These are phyloP conservation scores for Cutaneotrichosporon dermatis DNA, from an alignment of 1,284 basidiomycete genomes.

Conservation along the genomic window DNA sequence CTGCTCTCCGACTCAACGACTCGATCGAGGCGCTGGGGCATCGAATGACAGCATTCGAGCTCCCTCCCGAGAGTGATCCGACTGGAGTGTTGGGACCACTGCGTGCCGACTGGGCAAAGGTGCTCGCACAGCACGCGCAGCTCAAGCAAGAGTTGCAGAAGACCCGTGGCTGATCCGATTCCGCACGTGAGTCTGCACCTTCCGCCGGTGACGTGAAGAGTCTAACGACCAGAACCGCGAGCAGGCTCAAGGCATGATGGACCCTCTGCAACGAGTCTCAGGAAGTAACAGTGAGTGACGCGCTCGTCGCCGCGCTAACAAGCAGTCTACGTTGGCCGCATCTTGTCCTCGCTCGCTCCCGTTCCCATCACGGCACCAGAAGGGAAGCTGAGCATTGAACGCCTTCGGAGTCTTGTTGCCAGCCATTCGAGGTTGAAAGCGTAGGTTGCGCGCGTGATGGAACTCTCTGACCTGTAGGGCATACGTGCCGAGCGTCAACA, in stretches of 20 bases:
- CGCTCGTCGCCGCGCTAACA: not conserved
- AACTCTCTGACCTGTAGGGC: conserved; percentile 55
- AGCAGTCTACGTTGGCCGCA: conserved; percentile 33
- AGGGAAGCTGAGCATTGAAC: conserved; percentile 26
- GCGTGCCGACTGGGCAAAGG: conserved; percentile 65
- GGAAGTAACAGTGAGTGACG: conserved; percentile 29
- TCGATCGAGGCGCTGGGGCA: conserved; percentile 13
- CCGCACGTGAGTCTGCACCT: conserved; percentile 59
- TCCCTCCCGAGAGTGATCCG: not conserved
- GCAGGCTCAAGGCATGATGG: conserved; percentile 95
- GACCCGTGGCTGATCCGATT: conserved; percentile 96
- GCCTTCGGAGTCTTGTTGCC: conserved; percentile 23
- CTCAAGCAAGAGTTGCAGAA: conserved; percentile 83
- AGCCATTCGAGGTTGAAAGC: conserved; percentile 32
- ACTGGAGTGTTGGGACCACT: conserved; percentile 13
- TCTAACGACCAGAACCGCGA: conserved; percentile 49
- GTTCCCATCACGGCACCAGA: conserved; percentile 26
- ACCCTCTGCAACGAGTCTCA: conserved; percentile 70
- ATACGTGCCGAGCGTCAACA: conserved; percentile 85
- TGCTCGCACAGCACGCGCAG: conserved; percentile 73
- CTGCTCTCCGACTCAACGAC: conserved; percentile 20
- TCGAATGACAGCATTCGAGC: conserved; percentile 4
- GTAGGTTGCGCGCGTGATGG: conserved; percentile 14
- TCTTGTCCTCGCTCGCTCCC: conserved; percentile 20
- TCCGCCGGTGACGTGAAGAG: no score